Evolutionary conservation across 257 asterid genomes (phyloP).

Genomic region (Jaltomata sinuosa): DNA sequence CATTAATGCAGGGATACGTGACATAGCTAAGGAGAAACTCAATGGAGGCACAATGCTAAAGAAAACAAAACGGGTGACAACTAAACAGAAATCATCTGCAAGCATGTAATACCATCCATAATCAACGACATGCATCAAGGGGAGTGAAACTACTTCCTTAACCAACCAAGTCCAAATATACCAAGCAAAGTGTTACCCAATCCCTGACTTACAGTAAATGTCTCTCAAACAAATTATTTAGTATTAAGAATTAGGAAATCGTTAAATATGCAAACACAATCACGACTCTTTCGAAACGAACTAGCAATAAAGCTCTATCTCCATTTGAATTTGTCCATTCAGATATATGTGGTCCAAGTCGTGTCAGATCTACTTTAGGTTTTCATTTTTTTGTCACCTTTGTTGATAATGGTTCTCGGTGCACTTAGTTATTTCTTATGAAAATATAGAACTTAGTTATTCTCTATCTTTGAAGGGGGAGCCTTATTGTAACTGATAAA

Average conservation of each 20-base stretch:
- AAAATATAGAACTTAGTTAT: not conserved
- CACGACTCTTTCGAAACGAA: not conserved
- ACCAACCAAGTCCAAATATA: not conserved
- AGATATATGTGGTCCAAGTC: not conserved
- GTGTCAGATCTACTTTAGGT: not conserved
- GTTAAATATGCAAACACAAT: not conserved
- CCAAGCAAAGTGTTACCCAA: not conserved
- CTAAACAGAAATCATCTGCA: not conserved
- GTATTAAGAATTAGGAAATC: not conserved
- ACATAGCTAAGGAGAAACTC: slow-evolving; percentile 62
- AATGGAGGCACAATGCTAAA: not conserved
- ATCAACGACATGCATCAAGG: not conserved
- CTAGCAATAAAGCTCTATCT: not conserved
- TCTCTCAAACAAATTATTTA: not conserved
- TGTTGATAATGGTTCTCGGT: not conserved
- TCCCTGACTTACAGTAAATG: not conserved
- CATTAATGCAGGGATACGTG: slow-evolving; percentile 91
- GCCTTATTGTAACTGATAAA: not conserved
- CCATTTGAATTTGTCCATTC: not conserved
- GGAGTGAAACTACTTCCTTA: not conserved
- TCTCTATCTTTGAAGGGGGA: not conserved
- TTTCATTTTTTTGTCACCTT: not conserved
- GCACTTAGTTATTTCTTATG: not conserved
- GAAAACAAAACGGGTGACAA: not conserved
- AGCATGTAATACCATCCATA: not conserved